A percentile compares a stretch with the other conserved stretches of the same genome.
These are phyloP conservation scores for Komagataella pastoris DNA, from an alignment of 805 yeast genomes.

Conservation along the genomic window DNA sequence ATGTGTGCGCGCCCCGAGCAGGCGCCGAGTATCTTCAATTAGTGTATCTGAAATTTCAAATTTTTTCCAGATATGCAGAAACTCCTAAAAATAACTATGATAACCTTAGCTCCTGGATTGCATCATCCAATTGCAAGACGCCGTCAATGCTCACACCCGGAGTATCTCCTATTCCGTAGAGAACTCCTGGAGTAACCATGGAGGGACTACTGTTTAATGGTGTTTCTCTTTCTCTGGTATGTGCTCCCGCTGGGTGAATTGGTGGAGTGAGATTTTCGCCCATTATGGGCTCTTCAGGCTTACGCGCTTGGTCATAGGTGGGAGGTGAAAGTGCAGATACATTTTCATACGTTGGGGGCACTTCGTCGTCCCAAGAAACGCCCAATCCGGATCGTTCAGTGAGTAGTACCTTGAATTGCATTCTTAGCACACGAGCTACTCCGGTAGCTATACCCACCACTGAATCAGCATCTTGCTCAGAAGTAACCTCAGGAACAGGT, in stretches of 20 bases:
- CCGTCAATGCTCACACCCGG: constrained; percentile 4
- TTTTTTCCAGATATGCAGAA: not conserved
- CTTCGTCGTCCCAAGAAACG: constrained; percentile 97
- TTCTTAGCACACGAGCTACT: constrained; percentile 83
- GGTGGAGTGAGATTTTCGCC: not conserved
- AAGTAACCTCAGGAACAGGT: constrained; percentile 16
- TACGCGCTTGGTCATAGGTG: constrained; percentile 33
- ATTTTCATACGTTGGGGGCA: constrained; percentile 90
- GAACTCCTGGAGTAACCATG: constrained; percentile 5
- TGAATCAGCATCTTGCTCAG: constrained; percentile 6
- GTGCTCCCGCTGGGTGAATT: not conserved
- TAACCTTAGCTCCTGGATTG: not conserved
- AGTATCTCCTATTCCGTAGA: constrained; percentile 6
- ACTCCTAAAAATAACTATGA: not conserved
- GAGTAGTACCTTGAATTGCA: constrained; percentile 79
- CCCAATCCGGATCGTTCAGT: constrained; percentile 94
- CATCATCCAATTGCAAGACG: not conserved
- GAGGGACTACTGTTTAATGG: not conserved
- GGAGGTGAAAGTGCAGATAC: constrained; percentile 83
- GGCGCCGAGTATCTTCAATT: too few species aligned
- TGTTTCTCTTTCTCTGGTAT: not conserved
- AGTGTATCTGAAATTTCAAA: too few species aligned
- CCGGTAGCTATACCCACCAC: constrained; percentile 75
- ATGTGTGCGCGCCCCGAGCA: too few species aligned
- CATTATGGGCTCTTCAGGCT: not conserved